Conservation (phyloP, 148 eudicot species). For the Cornus controversa region DNA sequence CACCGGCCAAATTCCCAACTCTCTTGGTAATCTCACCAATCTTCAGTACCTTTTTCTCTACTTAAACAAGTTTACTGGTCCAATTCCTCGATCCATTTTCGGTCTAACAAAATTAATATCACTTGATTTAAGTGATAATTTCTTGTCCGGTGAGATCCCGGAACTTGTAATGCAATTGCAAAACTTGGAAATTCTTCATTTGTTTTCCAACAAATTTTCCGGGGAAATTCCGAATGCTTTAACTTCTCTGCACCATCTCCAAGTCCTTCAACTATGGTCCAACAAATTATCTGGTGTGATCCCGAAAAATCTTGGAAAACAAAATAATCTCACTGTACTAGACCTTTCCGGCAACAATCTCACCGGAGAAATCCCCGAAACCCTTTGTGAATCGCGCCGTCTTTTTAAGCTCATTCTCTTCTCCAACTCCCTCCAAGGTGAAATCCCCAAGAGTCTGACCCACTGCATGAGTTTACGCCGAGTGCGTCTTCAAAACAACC, state of each 20-base stretch:
- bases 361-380: conserved; percentile 65
- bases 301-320: conserved; percentile 63
- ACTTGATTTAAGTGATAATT: conserved; percentile 80
- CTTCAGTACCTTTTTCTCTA: conserved; percentile 66
- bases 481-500: conserved; percentile 65
- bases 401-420: conserved; percentile 80
- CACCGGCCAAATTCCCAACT: conserved; percentile 59
- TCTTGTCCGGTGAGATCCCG: conserved; percentile 61
- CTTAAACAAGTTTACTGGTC: conserved; percentile 64
- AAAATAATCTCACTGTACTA: conserved; percentile 67
- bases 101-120: conserved; percentile 48
- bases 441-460: conserved; percentile 54
- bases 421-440: conserved; percentile 66
- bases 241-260: conserved; percentile 57
- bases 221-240: conserved; percentile 69
- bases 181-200: conserved; percentile 66
- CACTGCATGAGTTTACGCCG: conserved; percentile 56
- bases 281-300: conserved; percentile 66
- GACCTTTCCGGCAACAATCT: conserved; percentile 89
- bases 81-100: conserved; percentile 54
- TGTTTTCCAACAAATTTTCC: conserved; percentile 70
- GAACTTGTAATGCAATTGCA: conserved; percentile 33
- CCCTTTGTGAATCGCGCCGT: conserved; percentile 49
- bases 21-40: conserved; percentile 72
- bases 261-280: conserved; percentile 85